A percentile compares a stretch with the other conserved stretches of the same genome.
Conservation (phyloP, 805 yeast species). For the Spencermartinsiella europaea region DNA sequence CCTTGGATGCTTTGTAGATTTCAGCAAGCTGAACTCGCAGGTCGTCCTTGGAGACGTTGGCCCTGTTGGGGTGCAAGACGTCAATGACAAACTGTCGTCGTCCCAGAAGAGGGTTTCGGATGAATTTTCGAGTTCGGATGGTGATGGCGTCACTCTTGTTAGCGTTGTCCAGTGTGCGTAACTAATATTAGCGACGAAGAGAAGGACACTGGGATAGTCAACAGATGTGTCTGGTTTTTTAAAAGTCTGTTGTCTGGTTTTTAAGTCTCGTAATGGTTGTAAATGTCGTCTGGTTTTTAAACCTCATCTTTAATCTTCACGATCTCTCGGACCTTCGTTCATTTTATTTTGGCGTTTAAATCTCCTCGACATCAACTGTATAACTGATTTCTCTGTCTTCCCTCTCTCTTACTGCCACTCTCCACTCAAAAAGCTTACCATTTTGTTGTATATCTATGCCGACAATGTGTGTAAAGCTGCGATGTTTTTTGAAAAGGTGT, state of each 20-base stretch:
- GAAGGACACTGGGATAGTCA: no score
- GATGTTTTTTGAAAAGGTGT: not conserved
- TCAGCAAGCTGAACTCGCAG: constrained; percentile 90
- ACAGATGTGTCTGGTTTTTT: no score
- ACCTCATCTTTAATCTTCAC: no score
- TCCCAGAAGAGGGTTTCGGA: constrained; percentile 97
- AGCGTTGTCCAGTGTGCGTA: not conserved
- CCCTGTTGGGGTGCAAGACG: constrained; percentile 98
- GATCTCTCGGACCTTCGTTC: no score
- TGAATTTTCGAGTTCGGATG: constrained; percentile 98
- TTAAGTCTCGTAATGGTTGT: no score
- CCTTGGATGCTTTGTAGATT: constrained; percentile 87
- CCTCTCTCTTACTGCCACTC: no score
- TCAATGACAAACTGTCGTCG: constrained; percentile 99
- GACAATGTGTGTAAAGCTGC: not conserved
- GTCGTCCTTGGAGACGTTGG: constrained; percentile 99
- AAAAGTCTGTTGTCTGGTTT: no score
- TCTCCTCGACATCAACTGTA: no score
- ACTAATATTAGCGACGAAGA: not conserved
- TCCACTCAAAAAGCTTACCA: no score
- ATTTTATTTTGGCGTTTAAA: no score
- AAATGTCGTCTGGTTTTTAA: no score
- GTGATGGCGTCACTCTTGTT: constrained; percentile 98
- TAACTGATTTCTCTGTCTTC: no score
- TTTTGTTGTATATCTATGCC: not conserved